Evolutionary conservation across 1,284 basidiomycete species (phyloP).

Genomic region (Coniferiporia sulphurascens): DNA sequence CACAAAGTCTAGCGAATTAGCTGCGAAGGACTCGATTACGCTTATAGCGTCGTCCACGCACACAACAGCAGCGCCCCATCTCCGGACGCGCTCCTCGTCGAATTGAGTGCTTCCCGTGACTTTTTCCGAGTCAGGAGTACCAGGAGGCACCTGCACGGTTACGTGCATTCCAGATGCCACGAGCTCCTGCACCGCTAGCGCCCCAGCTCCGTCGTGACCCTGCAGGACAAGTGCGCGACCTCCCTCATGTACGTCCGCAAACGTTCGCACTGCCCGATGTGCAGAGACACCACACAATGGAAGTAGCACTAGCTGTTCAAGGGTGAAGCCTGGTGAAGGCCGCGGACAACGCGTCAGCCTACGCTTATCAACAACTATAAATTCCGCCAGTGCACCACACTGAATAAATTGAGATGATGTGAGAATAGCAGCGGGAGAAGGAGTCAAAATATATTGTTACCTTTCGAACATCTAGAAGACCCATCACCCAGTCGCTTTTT

Average conservation of each 20-base stretch:
- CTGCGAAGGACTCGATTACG: slow-evolving; percentile 60
- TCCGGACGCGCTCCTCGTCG: slow-evolving; percentile 51
- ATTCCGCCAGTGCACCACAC: slow-evolving; percentile 82
- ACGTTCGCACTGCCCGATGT: slow-evolving; percentile 70
- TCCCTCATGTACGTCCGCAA: slow-evolving; percentile 22
- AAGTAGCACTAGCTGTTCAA: slow-evolving; percentile 78
- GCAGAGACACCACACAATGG: slow-evolving; percentile 74
- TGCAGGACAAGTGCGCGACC: slow-evolving; percentile 59
- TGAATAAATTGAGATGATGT: slow-evolving; percentile 26
- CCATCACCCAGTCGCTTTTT: slow-evolving; percentile 81
- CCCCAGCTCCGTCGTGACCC: slow-evolving; percentile 73
- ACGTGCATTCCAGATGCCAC: slow-evolving; percentile 58
- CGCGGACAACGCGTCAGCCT: slow-evolving; percentile 69
- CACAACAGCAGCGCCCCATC: slow-evolving; percentile 64
- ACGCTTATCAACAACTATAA: slow-evolving; percentile 74
- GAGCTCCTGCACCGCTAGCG: slow-evolving; percentile 73
- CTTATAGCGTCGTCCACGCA: slow-evolving; percentile 34
- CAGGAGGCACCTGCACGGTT: slow-evolving; percentile 54
- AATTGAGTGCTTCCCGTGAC: slow-evolving; percentile 23
- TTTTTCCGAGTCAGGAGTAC: slow-evolving; percentile 13
- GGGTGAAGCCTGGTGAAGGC: slow-evolving; percentile 38
- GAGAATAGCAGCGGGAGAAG: slow-evolving; percentile 16
- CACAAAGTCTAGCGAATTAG: slow-evolving; percentile 61
- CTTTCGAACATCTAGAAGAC: slow-evolving; percentile 71
- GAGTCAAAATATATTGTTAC: slow-evolving; percentile 37